Conservation (phyloP, 108 stramenopile species). For the Cyclotella choctawhatcheeana region DNA sequence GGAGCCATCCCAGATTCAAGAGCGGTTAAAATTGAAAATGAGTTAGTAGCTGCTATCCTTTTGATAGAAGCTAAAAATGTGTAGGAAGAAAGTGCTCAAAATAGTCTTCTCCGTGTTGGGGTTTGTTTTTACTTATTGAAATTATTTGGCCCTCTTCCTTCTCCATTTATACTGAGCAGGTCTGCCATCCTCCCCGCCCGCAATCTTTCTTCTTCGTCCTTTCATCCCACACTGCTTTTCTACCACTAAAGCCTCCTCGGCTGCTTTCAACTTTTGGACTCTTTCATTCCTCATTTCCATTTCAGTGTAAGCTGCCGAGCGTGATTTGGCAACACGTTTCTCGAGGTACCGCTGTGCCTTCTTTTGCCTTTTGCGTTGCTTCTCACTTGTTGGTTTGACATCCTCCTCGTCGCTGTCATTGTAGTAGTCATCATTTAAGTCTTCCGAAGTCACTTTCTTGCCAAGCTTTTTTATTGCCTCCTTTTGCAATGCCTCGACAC, state of each 20-base stretch:
- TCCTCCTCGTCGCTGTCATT: slow-evolving; percentile 42
- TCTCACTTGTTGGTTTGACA: slow-evolving; percentile 21
- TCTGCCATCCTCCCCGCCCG: slow-evolving; percentile 57
- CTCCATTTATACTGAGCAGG: slow-evolving; percentile 85
- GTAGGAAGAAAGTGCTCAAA: too few relatives aligned
- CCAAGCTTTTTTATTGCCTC: slow-evolving; percentile 48
- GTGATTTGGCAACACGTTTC: slow-evolving; percentile 64
- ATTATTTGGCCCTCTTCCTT: slow-evolving; percentile 62
- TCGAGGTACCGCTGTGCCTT: slow-evolving; percentile 52
- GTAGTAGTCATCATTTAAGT: slow-evolving; percentile 38
- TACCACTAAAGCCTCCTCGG: slow-evolving; percentile 80
- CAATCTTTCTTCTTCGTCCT: slow-evolving; percentile 74
- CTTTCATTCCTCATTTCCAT: slow-evolving; percentile 79
- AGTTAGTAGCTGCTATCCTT: too few relatives aligned
- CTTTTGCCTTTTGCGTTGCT: slow-evolving; percentile 47
- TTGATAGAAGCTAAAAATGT: too few relatives aligned
- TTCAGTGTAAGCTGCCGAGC: slow-evolving; percentile 80
- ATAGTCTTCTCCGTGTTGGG: too few relatives aligned
- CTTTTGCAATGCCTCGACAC: slow-evolving; percentile 35
- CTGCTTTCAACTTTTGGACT: slow-evolving; percentile 59
- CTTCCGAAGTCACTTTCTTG: slow-evolving; percentile 19
- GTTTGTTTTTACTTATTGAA: not conserved
- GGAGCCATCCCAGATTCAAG: too few relatives aligned
- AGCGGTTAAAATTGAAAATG: too few relatives aligned
- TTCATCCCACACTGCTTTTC: slow-evolving; percentile 83